phyloP scores from a whole-genome alignment of 2,329 filamentous ascomycete species.

The Aspergillus viridinutans region DNA sequence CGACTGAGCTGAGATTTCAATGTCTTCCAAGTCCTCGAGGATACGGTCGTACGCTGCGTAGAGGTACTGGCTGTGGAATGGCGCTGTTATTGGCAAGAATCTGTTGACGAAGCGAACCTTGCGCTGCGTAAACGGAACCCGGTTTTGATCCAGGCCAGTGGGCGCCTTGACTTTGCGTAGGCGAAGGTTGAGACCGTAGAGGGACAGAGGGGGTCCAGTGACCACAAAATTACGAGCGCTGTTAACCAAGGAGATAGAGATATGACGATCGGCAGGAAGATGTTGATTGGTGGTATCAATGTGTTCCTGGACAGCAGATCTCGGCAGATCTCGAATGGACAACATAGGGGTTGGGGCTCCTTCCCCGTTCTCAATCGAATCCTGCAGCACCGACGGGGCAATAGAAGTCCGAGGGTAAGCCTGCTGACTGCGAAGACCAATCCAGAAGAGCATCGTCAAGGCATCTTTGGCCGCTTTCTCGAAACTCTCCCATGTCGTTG shows the following conservation, averaged over 20 bases:
- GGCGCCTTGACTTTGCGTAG: constrained; percentile 95
- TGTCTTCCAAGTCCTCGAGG: constrained; percentile 78
- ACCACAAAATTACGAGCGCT: constrained; percentile 96
- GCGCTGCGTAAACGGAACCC: constrained; percentile 89
- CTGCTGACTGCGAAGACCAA: constrained; percentile 93
- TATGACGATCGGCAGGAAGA: constrained; percentile 85
- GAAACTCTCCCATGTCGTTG: constrained; percentile 90
- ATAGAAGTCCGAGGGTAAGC: constrained; percentile 93
- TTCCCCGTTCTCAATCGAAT: constrained; percentile 90
- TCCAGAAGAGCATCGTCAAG: constrained; percentile 95
- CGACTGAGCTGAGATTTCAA: constrained; percentile 67
- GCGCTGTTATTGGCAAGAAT: constrained; percentile 94
- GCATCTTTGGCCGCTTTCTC: constrained; percentile 73
- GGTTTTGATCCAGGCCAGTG: constrained; percentile 93
- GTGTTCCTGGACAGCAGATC: constrained; percentile 87
- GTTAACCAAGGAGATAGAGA: constrained; percentile 92
- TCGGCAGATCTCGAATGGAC: constrained; percentile 88
- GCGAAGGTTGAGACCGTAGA: constrained; percentile 93
- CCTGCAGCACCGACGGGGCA: constrained; percentile 82
- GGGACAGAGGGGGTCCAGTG: constrained; percentile 88
- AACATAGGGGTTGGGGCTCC: constrained; percentile 96
- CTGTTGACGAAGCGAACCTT: constrained; percentile 96
- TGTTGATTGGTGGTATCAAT: constrained; percentile 97
- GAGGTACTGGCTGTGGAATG: constrained; percentile 96
- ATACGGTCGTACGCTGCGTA: constrained; percentile 76